Evolutionary conservation across 148 eudicot species (phyloP), one percentile per base, ranked within the genome.

Genomic region (Silene conica): DNA sequence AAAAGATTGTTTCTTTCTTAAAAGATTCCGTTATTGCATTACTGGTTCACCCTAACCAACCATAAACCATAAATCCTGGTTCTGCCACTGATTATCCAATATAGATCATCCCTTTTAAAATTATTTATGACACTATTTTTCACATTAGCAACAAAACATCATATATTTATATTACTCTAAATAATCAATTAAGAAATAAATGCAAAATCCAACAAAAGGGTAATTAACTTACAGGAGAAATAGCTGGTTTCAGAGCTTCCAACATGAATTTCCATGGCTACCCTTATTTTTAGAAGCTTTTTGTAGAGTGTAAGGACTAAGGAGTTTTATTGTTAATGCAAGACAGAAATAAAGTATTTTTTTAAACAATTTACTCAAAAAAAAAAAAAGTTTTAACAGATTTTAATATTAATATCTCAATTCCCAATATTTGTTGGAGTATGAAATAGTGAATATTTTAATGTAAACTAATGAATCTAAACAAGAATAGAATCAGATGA

Each of bases 191-290:
- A 26, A 6, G 57, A 75, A 72, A 74, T 0, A 69, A 48, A 78
- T 45, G 31, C 59, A 23, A 72, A 64, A 46, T 3, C 55, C 55
- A 69, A 28, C 43, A 82, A 46, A 70, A 72, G 82, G 86, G 84
- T 70, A 26, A 34, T 26, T 21, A 48, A 61, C 77, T 83, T 76
- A 80, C 79, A 60, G 54, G 60, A 67, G 52, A 1, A 80, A 12
- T 20, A 72, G 76, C 77, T 76, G 76, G 61, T 21, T 41, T 43
- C 18, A 23, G 78, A 81, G 83, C 77, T 77, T 67, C 62, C 45
- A 19, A 62, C 19, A 52, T 67, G 73, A 70, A 70, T 77, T 55
- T 67, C 75, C 67, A 76, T 73, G 72, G 73, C 56, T 80, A 25
- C 28, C 58, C 54, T 78, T 26, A 15, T 21, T 28, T 20, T 28